Evolutionary conservation across 2,329 filamentous ascomycete species (phyloP).

Genomic region (Stachybotrys elegans): DNA sequence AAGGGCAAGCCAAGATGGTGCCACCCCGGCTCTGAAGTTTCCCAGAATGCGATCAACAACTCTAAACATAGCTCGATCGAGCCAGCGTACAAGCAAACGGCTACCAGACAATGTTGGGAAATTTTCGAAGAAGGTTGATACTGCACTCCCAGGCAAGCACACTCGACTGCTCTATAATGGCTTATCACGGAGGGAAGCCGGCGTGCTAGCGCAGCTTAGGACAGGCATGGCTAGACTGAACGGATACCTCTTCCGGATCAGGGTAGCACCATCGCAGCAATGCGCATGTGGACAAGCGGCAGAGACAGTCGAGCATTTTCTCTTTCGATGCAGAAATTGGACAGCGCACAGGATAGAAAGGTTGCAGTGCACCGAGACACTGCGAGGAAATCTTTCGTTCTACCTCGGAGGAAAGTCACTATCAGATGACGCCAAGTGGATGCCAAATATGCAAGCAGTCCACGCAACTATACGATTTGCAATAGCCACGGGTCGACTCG

Average conservation of each 20-base stretch:
- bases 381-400: constrained; percentile 11
- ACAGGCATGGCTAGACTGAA: constrained; percentile 14
- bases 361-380: constrained; percentile 7
- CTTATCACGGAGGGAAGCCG: constrained; percentile 12
- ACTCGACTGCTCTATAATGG: constrained; percentile 12
- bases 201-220: constrained; percentile 12
- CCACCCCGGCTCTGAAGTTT: constrained; percentile 5
- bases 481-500: constrained; percentile 19
- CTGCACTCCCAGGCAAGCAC: constrained; percentile 10
- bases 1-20: constrained; percentile 5
- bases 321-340: constrained; percentile 11
- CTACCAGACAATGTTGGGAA: constrained; percentile 12
- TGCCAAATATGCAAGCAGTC: constrained; percentile 21
- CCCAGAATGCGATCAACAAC: constrained; percentile 10
- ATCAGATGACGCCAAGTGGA: constrained; percentile 17
- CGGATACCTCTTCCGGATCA: constrained; percentile 8
- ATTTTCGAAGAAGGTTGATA: constrained; percentile 12
- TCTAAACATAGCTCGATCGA: constrained; percentile 6
- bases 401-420: constrained; percentile 15
- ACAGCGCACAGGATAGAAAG: constrained; percentile 7
- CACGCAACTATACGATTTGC: constrained; percentile 22
- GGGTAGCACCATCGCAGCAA: constrained; percentile 7
- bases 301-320: constrained; percentile 12
- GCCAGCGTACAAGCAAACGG: constrained; percentile 1
- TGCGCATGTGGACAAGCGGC: constrained; percentile 11